Conservation (phyloP, 176 grass and related monocot genomes). For the Poa annua region DNA sequence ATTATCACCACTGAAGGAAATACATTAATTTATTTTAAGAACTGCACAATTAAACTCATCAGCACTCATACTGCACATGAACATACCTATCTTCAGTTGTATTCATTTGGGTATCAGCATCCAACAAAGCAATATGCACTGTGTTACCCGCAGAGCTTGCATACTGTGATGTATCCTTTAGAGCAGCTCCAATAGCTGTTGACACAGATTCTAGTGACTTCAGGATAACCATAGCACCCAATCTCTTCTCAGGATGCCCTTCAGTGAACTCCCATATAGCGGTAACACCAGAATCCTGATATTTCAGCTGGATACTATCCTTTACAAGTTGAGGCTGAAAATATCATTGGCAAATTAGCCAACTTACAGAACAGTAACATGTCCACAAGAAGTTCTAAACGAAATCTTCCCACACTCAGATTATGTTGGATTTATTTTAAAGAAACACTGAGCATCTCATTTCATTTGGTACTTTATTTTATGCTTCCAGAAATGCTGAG, state of each 20-base stretch:
- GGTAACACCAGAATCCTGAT: slow-evolving; percentile 60
- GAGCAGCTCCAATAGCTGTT: slow-evolving; percentile 59
- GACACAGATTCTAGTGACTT: slow-evolving; percentile 72
- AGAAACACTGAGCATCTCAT: slow-evolving; percentile 22
- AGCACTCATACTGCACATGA: slow-evolving; percentile 17
- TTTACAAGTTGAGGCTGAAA: slow-evolving; percentile 86
- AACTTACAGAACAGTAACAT: slow-evolving; percentile 22
- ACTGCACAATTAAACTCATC: slow-evolving; percentile 14
- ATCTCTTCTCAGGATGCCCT: slow-evolving; percentile 65
- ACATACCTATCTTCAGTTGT: slow-evolving; percentile 65
- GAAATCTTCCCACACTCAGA: slow-evolving; percentile 7
- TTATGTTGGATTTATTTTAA: neutral
- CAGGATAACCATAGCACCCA: slow-evolving; percentile 80
- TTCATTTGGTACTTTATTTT: slow-evolving; percentile 11
- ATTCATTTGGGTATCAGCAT: slow-evolving; percentile 70
- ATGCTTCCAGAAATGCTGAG: slow-evolving; percentile 8
- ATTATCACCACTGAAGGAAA: slow-evolving; percentile 66
- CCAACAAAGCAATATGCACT: slow-evolving; percentile 85
- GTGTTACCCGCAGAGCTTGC: slow-evolving; percentile 67
- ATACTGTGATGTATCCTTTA: slow-evolving; percentile 54
- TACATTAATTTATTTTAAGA: slow-evolving; percentile 1
- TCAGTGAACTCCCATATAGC: slow-evolving; percentile 82
- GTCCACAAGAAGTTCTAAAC: slow-evolving; percentile 7
- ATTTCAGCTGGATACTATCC: slow-evolving; percentile 75
- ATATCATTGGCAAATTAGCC: slow-evolving; percentile 38